Base-by-base conservation (phyloP, 1,284 basidiomycete genomes). In the Cutaneotrichosporon curvatum region DNA sequence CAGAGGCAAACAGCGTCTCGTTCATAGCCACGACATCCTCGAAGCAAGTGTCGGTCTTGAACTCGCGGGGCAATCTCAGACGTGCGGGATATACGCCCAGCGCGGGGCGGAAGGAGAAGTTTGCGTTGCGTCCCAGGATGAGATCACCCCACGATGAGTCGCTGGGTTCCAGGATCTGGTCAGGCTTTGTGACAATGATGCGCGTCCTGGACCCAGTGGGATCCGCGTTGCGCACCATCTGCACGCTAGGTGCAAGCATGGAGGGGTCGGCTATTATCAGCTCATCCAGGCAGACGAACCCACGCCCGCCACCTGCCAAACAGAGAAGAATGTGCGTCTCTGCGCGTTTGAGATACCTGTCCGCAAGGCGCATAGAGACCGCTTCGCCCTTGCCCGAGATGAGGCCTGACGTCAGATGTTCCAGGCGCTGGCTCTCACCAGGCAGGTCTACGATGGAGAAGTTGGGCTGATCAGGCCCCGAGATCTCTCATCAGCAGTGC, bases 361-460 rank as follows among this genome's bases (percentile, higher is more conserved):
- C 21, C n/a, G 56, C 50, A 2, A 61, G 32, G 4, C 32, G 56
- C 53, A 30, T 22, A 22, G 18, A 9, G 21, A 33, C 30, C 4
- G n/a, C 30, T 4, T 19, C 30, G 21, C n/a, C 37, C 8, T 38
- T 25, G 19, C 42, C 42, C 6, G 42, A 37, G 12, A 20, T 33
- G 8, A 25, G 19, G 15, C 43, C 12, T 44, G 39, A 14, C 33
- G 38, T 33, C 18, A 22, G 42, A 12, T 40, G 15, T 12, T 4
- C 25, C n/a, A n/a, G n/a, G 12, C 14, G 5, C 22, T 15, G 14
- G 23, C 12, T 7, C 22, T 30, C 30, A 57, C 63, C 63, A 3
- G 63, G 61, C 1, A 65, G 45, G 41, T 65, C 63, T 12, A 59
- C 47, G 14, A 62, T 53, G 6, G 55, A 45, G 4, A 62, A 37